Conservation (phyloP, 1,284 basidiomycete species). For the Leccinum solheimii region DNA sequence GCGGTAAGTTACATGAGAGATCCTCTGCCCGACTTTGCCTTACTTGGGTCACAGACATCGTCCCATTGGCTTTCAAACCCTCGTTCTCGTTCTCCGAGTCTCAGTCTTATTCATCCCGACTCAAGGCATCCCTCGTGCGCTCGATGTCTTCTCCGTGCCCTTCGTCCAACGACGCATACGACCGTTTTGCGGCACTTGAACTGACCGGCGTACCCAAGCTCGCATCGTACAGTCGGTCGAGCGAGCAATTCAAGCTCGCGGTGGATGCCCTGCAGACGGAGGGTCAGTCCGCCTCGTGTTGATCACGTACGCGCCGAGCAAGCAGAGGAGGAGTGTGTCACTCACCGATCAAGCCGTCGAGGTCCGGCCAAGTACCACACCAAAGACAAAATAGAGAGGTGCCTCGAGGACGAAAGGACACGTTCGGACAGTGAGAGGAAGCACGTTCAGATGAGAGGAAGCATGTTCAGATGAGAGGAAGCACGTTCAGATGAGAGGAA, state of each 20-base stretch:
- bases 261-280: constrained; percentile 38
- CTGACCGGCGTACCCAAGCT: constrained; percentile 51
- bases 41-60: constrained; percentile 40
- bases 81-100: constrained; percentile 41
- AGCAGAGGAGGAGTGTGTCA: constrained; percentile 38
- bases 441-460: no score
- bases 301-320: constrained; percentile 44
- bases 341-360: constrained; percentile 50
- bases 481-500: no score
- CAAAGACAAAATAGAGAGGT: no score
- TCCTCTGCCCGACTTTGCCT: not conserved
- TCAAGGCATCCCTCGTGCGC: constrained; percentile 35
- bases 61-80: constrained; percentile 48
- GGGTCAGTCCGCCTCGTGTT: constrained; percentile 51
- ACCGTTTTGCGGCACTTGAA: constrained; percentile 63
- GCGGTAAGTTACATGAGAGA: constrained; percentile 43
- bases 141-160: constrained; percentile 45
- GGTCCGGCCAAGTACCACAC: not conserved
- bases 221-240: constrained; percentile 48
- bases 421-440: no score
- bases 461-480: no score
- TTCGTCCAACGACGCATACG: constrained; percentile 36
- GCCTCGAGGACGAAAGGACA: no score
- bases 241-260: constrained; percentile 55
- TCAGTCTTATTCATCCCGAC: constrained; percentile 24